phyloP scores from a whole-genome alignment of 1,284 basidiomycete species.

The Sparassis latifolia region DNA sequence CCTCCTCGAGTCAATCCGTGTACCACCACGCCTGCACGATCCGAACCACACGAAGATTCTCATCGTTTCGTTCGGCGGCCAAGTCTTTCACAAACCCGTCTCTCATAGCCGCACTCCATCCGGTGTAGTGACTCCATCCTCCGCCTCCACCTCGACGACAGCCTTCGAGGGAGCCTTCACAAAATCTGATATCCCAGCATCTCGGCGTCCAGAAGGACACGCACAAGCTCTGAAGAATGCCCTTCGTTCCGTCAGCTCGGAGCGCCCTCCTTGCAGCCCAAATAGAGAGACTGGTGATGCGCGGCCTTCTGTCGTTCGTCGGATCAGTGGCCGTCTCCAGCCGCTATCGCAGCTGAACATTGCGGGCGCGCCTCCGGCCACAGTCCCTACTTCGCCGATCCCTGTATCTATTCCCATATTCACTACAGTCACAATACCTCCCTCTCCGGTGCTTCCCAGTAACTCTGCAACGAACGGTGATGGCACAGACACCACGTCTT shows the following conservation, averaged over 20 bases:
- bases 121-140: constrained; percentile 9
- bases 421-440: constrained; percentile 20
- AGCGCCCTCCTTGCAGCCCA: too few relatives aligned
- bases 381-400: constrained; percentile 22
- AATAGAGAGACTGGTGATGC: not conserved
- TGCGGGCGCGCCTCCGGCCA: constrained; percentile 37
- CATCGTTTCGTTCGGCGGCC: constrained; percentile 75
- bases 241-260: constrained; percentile 9
- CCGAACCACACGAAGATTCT: constrained; percentile 48
- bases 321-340: constrained; percentile 15
- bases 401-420: constrained; percentile 8
- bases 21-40: constrained; percentile 47
- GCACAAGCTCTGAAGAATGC: constrained; percentile 17
- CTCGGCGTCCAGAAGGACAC: constrained; percentile 5
- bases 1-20: constrained; percentile 50
- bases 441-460: constrained; percentile 18
- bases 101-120: constrained; percentile 26
- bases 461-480: not conserved
- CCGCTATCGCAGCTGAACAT: constrained; percentile 29
- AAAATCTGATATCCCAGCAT: constrained; percentile 1
- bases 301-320: not conserved
- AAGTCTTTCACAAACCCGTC: constrained; percentile 57
- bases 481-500: too few relatives aligned
- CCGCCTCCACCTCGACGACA: not conserved
- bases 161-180: not conserved